Conservation (phyloP, 2,329 filamentous ascomycete genomes). For the Paraphaeosphaeria sporulosa region DNA sequence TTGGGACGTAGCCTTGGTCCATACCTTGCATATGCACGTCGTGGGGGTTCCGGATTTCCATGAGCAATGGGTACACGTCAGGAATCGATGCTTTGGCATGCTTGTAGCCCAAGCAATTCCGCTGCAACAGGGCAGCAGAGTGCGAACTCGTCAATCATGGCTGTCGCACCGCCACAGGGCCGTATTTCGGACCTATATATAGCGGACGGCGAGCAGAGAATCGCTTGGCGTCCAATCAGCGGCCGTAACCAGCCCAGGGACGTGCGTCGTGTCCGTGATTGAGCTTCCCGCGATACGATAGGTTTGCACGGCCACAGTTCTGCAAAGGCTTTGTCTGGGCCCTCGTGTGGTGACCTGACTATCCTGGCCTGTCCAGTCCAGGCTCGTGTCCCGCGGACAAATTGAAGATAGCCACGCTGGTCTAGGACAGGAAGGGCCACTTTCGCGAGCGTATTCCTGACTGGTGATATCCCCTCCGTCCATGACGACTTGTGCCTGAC, state of each 20-base stretch:
- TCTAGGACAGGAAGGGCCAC: conserved; percentile 25
- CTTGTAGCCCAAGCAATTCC: conserved; percentile 17
- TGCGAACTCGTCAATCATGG: conserved; percentile 17
- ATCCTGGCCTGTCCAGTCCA: conserved; percentile 21
- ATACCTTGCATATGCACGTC: conserved; percentile 6
- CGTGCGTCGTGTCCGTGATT: conserved; percentile 25
- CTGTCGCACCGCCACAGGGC: conserved; percentile 26
- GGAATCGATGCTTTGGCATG: conserved; percentile 5
- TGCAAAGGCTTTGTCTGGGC: conserved; percentile 29
- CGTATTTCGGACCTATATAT: conserved; percentile 25
- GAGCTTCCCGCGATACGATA: conserved; percentile 21
- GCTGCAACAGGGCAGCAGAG: conserved; percentile 15
- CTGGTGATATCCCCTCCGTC: conserved; percentile 2
- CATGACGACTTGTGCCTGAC: conserved; percentile 25
- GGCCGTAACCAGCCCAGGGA: conserved; percentile 8
- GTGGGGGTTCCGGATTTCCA: conserved; percentile 17
- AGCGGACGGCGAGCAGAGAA: conserved; percentile 21
- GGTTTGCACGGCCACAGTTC: conserved; percentile 35
- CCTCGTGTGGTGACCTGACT: conserved; percentile 24
- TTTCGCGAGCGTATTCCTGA: conserved; percentile 34
- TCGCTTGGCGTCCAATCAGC: conserved; percentile 21
- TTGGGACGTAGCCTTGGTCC: conserved; percentile 4
- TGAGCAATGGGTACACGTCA: conserved; percentile 36
- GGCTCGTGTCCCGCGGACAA: conserved; percentile 21
- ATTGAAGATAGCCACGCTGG: conserved; percentile 18